A percentile compares a stretch with the other conserved stretches of the same genome.
These are phyloP conservation scores for Diaporthe longicolla DNA, from an alignment of 2,329 filamentous ascomycete genomes.

Conservation along the genomic window DNA sequence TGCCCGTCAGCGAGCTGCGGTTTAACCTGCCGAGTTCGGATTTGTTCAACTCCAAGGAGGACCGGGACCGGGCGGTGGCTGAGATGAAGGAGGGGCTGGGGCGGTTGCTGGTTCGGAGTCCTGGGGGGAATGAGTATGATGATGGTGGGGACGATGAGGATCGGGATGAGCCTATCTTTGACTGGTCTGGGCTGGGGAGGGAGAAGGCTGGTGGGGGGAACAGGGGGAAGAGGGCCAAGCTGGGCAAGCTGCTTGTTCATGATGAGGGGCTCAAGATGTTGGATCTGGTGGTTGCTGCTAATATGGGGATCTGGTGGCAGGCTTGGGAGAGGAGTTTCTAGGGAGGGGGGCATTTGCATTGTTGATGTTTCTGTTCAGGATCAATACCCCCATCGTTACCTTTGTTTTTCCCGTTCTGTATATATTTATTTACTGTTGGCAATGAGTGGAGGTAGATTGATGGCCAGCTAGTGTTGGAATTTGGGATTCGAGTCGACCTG, in stretches of 20 bases:
- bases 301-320: conserved; percentile 94
- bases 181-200: conserved; percentile 78
- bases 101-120: conserved; percentile 54
- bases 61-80: conserved; percentile 50
- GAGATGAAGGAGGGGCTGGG: conserved; percentile 54
- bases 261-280: conserved; percentile 96
- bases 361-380: conserved; percentile 9
- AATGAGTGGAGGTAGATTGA: neutral
- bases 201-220: conserved; percentile 91
- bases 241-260: conserved; percentile 92
- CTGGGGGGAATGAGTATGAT: conserved; percentile 48
- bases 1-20: conserved; percentile 83
- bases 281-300: conserved; percentile 90
- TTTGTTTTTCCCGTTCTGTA: neutral
- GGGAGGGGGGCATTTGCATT: neutral
- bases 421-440: neutral
- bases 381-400: conserved; percentile 16
- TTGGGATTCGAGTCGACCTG: neutral
- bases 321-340: conserved; percentile 76
- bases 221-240: conserved; percentile 87
- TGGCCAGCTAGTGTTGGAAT: neutral
- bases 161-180: conserved; percentile 64
- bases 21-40: conserved; percentile 84
- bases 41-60: conserved; percentile 57
- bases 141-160: conserved; percentile 62